phyloP scores from a whole-genome alignment of 805 yeast genomes.

The Sugiyamaella americana region DNA sequence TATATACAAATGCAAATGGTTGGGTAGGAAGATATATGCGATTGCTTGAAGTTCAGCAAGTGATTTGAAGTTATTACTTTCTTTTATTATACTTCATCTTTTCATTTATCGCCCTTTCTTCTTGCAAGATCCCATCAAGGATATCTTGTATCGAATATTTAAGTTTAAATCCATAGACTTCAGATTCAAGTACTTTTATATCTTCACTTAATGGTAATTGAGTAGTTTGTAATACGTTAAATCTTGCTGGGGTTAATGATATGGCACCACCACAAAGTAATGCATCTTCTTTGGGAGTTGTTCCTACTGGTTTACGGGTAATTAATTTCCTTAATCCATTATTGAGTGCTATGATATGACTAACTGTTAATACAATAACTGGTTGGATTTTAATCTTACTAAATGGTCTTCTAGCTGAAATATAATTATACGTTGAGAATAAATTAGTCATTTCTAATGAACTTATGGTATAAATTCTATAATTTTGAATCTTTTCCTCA shows the following conservation, averaged over 20 bases:
- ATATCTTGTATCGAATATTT: background rate
- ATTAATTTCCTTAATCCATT: background rate
- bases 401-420: background rate
- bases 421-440: background rate
- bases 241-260: conserved; percentile 23
- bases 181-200: no score
- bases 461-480: background rate
- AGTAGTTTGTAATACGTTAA: conserved; percentile 23
- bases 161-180: no score
- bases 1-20: no score
- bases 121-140: background rate
- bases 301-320: background rate
- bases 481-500: no score
- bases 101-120: background rate
- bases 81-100: no score
- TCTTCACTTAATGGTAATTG: conserved; percentile 26
- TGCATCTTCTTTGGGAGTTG: conserved; percentile 19
- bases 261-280: conserved; percentile 16
- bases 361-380: background rate
- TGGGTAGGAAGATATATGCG: no score
- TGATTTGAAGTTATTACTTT: no score
- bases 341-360: background rate
- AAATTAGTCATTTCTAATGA: background rate
- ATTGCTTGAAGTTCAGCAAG: no score
- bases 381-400: background rate